phyloP scores from a whole-genome alignment of 305 asterid genomes.

The Solanum hybrid region DNA sequence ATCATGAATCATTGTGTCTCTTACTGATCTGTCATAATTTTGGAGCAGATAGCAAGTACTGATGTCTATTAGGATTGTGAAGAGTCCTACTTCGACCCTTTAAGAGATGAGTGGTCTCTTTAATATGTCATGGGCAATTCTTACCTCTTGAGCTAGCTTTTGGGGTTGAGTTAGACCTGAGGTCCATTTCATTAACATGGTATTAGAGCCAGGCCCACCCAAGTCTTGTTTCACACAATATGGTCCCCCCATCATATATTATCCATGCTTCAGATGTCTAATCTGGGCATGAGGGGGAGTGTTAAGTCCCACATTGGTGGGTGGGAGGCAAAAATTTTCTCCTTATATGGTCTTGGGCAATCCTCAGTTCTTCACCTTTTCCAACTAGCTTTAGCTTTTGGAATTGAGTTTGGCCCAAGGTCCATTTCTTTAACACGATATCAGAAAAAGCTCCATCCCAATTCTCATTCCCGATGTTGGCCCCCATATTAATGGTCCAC shows the following conservation, averaged over 20 bases:
- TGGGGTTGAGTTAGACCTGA: not conserved
- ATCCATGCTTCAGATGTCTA: not conserved
- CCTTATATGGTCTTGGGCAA: not conserved
- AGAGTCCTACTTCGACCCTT: not conserved
- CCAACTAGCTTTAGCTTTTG: not conserved
- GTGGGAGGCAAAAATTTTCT: not conserved
- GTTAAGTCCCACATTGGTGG: not conserved
- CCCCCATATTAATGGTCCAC: not conserved
- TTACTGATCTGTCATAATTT: not conserved
- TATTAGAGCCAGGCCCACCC: not conserved
- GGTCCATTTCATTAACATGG: not conserved
- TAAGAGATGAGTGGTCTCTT: not conserved
- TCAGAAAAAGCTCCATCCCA: not conserved
- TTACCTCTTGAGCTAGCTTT: not conserved
- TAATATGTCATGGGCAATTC: not conserved
- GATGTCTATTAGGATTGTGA: not conserved
- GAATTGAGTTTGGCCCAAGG: not conserved
- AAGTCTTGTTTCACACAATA: not conserved
- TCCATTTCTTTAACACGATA: not conserved
- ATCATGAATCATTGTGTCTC: not conserved
- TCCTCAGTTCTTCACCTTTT: not conserved
- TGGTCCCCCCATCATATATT: not conserved
- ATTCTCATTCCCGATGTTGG: not conserved
- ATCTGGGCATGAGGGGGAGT: not conserved
- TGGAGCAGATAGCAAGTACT: not conserved